Percentiles rank a stretch among this genome's conserved stretches.
Conservation (phyloP, 805 yeast species). For the Cyberlindnera meyerae region DNA sequence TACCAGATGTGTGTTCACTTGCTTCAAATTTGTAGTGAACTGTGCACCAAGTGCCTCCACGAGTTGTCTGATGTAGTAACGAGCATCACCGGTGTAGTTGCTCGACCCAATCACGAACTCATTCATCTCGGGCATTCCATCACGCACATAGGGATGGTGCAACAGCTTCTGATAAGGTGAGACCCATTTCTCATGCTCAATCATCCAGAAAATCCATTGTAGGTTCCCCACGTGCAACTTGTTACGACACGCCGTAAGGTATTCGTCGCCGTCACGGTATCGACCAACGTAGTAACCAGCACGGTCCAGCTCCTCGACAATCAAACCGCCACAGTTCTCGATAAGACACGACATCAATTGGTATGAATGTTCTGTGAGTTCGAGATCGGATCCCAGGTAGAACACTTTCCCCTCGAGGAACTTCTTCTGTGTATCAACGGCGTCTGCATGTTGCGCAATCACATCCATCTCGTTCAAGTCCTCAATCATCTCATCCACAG, state of each 20-base stretch:
- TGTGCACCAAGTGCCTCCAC: constrained; percentile 68
- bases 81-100: constrained; percentile 80
- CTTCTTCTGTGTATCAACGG: constrained; percentile 6
- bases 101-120: constrained; percentile 62
- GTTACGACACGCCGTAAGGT: constrained; percentile 38
- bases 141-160: constrained; percentile 58
- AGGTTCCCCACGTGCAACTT: constrained; percentile 55
- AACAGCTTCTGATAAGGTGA: constrained; percentile 52
- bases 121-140: constrained; percentile 48
- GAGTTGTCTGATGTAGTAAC: constrained; percentile 63
- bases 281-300: constrained; percentile 57
- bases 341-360: constrained; percentile 41
- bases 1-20: constrained; percentile 65
- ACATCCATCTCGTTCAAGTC: constrained; percentile 14
- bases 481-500: constrained; percentile 7
- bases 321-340: constrained; percentile 48
- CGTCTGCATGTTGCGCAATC: constrained; percentile 7
- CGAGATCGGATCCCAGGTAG: constrained; percentile 51
- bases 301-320: constrained; percentile 26
- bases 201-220: constrained; percentile 70
- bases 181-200: constrained; percentile 49
- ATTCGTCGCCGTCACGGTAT: constrained; percentile 55
- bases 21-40: constrained; percentile 61
- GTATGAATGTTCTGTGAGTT: constrained; percentile 40
- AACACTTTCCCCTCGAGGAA: constrained; percentile 43